phyloP scores from a whole-genome alignment of 768 basidiomycete species.

The Xerocomus brunneocitrinus region DNA sequence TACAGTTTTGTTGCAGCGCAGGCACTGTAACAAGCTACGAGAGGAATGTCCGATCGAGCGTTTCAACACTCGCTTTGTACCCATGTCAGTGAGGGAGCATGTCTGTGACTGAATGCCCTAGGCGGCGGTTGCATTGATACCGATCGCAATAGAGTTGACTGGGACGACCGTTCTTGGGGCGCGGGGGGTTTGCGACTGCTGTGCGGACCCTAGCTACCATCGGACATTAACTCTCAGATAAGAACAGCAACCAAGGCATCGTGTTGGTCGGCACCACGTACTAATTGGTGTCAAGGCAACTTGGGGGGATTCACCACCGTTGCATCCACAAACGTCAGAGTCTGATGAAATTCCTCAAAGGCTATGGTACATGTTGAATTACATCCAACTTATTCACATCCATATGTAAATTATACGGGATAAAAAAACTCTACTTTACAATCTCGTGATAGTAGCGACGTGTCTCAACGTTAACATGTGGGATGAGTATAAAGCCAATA shows the following conservation, averaged over 20 bases:
- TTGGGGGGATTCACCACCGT: neutral
- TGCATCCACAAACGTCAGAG: neutral
- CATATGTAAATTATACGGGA: conserved; percentile 9
- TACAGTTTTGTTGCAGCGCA: neutral
- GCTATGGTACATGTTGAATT: neutral
- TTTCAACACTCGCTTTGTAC: neutral
- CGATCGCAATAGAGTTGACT: neutral
- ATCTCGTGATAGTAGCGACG: conserved; percentile 12
- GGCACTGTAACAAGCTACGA: neutral
- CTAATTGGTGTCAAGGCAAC: neutral
- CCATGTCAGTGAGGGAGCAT: neutral
- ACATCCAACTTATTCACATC: neutral
- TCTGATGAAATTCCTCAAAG: neutral
- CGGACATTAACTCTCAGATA: neutral
- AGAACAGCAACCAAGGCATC: neutral
- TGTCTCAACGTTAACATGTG: conserved; percentile 14
- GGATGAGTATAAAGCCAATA: conserved; percentile 26
- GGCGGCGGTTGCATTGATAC: neutral
- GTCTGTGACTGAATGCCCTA: neutral
- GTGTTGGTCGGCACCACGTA: neutral
- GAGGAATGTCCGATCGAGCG: neutral
- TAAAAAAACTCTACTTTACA: conserved; percentile 9
- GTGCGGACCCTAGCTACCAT: neutral
- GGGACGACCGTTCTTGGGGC: neutral
- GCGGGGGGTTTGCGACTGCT: neutral